phyloP scores from a whole-genome alignment of 2,329 filamentous ascomycete genomes.

The Pseudogymnoascus destructans region DNA sequence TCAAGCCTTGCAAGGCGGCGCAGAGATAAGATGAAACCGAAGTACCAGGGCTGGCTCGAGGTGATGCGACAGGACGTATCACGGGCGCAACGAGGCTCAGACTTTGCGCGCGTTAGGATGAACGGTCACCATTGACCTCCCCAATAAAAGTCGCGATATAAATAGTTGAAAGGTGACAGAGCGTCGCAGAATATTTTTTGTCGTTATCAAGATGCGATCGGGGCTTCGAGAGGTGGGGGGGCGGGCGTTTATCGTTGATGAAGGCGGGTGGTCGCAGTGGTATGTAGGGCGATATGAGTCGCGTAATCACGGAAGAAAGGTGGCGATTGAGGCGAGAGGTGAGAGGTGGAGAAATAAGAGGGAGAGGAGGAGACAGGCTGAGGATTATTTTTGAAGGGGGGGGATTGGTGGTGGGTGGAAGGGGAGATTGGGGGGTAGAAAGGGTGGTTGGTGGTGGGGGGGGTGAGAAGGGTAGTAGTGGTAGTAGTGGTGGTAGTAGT shows the following conservation, averaged over 20 bases:
- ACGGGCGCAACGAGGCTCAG: not conserved
- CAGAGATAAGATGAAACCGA: slow-evolving; percentile 3
- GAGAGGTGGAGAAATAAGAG: slow-evolving; percentile 1
- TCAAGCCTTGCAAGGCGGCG: slow-evolving; percentile 7
- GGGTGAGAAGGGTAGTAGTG: not conserved
- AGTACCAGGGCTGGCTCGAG: not conserved
- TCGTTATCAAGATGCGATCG: not conserved
- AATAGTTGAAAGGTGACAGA: not conserved
- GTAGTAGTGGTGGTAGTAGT: too few species aligned
- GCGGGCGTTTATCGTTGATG: not conserved
- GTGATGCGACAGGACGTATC: slow-evolving; percentile 2
- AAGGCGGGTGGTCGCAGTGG: not conserved
- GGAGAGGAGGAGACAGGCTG: not conserved
- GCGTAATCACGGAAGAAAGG: slow-evolving; percentile 4
- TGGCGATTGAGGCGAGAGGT: slow-evolving; percentile 8
- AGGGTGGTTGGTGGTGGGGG: not conserved
- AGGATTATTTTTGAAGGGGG: not conserved
- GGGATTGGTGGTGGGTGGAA: not conserved
- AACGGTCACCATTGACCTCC: slow-evolving; percentile 2
- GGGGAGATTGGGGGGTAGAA: too few species aligned
- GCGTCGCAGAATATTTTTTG: slow-evolving; percentile 5
- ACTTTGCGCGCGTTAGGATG: slow-evolving; percentile 6
- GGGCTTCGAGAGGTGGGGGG: not conserved
- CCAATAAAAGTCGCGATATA: not conserved
- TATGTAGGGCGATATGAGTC: slow-evolving; percentile 2